phyloP scores from a whole-genome alignment of 495 filamentous ascomycete species.

The Hypoxylon fuscum region DNA sequence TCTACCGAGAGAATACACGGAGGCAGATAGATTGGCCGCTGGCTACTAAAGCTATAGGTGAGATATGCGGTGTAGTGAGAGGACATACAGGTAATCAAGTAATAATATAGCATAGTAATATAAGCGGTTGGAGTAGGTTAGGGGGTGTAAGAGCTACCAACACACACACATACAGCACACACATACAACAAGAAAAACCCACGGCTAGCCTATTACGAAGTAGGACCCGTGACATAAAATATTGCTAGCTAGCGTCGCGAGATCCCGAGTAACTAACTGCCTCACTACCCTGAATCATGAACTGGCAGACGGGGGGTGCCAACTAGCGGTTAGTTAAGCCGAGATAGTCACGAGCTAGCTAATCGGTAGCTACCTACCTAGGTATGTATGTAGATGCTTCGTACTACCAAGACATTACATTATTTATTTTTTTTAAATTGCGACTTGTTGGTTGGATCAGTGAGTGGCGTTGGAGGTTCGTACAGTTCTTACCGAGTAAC shows the following conservation, averaged over 20 bases:
- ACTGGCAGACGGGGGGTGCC: constrained; percentile 4
- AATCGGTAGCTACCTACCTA: constrained; percentile 18
- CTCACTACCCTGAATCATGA: constrained; percentile 9
- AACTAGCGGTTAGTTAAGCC: constrained; percentile 31
- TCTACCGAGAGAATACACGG: neutral
- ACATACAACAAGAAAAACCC: no score
- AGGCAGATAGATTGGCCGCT: neutral
- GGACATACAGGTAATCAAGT: no score
- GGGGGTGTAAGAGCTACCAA: neutral
- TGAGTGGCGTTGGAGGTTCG: neutral
- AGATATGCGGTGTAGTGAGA: no score
- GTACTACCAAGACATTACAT: neutral
- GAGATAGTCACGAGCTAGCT: constrained; percentile 11
- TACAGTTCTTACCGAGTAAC: neutral
- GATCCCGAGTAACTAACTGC: constrained; percentile 6
- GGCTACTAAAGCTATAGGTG: no score
- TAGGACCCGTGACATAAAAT: constrained; percentile 11
- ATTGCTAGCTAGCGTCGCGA: constrained; percentile 18
- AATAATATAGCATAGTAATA: neutral
- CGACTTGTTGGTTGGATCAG: neutral
- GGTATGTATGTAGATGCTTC: neutral
- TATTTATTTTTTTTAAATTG: neutral
- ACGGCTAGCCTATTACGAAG: constrained; percentile 11
- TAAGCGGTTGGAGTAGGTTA: neutral
- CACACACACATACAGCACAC: no score